Conservation (phyloP, 768 basidiomycete species). For the Tylopilus cervinicoccineus region DNA sequence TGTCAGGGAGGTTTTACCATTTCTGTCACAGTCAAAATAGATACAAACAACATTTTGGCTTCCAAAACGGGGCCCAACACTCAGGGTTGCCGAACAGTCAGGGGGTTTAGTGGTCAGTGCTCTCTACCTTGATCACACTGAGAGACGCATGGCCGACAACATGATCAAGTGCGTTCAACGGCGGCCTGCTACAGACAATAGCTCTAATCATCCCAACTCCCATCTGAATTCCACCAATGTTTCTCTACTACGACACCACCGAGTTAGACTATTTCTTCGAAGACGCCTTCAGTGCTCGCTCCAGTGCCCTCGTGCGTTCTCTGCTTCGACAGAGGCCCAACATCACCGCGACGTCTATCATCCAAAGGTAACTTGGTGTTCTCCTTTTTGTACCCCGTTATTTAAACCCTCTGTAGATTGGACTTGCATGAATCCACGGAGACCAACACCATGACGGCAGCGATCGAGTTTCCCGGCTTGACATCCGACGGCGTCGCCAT, state of each 20-base stretch:
- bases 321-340: neutral
- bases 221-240: neutral
- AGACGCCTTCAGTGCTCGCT: neutral
- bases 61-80: neutral
- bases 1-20: neutral
- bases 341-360: neutral
- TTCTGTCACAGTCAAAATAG: neutral
- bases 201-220: too few species aligned
- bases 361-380: neutral
- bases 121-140: too few species aligned
- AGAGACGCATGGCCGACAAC: too few species aligned
- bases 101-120: too few species aligned
- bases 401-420: slow-evolving; percentile 26
- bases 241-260: neutral
- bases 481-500: slow-evolving; percentile 46
- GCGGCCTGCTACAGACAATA: too few species aligned
- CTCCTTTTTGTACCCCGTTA: too few species aligned
- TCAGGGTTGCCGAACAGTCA: neutral
- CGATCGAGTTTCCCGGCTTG: slow-evolving; percentile 53
- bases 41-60: neutral
- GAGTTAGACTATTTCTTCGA: neutral
- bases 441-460: slow-evolving; percentile 42
- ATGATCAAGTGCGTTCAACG: neutral
- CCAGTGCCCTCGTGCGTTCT: too few species aligned
- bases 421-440: slow-evolving; percentile 44